Percentiles rank a stretch among this genome's conserved stretches.
Conservation (phyloP, 169 alveolate species). For the Plasmodium gaboni region DNA sequence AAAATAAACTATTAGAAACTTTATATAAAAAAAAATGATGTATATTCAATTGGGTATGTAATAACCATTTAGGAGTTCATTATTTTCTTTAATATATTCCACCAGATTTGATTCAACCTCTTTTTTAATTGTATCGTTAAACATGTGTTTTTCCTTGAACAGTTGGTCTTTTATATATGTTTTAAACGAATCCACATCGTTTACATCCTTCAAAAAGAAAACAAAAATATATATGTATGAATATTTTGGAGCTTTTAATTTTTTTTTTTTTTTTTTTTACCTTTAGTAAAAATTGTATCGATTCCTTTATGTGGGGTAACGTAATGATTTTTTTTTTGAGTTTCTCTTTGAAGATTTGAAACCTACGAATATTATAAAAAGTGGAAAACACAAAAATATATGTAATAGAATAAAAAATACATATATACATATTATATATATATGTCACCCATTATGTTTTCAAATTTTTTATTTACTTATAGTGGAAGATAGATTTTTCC, state of each 20-base stretch:
- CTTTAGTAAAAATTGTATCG: conserved; percentile 12
- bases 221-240: background rate
- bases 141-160: background rate
- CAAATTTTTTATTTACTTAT: conserved; percentile 15
- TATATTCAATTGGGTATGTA: conserved; percentile 17
- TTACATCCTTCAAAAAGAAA: conserved; percentile 14
- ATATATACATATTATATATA: background rate
- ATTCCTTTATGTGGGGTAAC: conserved; percentile 21
- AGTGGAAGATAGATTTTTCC: conserved; percentile 49
- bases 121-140: conserved; percentile 10
- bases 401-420: background rate
- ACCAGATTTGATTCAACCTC: conserved; percentile 19
- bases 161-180: conserved; percentile 11
- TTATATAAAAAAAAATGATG: too few species aligned
- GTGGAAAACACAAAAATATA: conserved; percentile 2
- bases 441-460: background rate
- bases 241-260: background rate
- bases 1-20: too few species aligned
- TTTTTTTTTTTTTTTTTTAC: conserved; percentile 13
- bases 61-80: conserved; percentile 38
- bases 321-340: conserved; percentile 34
- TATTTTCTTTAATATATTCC: conserved; percentile 36
- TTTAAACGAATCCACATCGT: conserved; percentile 19
- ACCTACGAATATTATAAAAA: background rate
- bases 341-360: conserved; percentile 37